These are phyloP conservation scores for Colletotrichum aenigma DNA, from an alignment of 2,329 filamentous ascomycete genomes.

Conservation along the genomic window DNA sequence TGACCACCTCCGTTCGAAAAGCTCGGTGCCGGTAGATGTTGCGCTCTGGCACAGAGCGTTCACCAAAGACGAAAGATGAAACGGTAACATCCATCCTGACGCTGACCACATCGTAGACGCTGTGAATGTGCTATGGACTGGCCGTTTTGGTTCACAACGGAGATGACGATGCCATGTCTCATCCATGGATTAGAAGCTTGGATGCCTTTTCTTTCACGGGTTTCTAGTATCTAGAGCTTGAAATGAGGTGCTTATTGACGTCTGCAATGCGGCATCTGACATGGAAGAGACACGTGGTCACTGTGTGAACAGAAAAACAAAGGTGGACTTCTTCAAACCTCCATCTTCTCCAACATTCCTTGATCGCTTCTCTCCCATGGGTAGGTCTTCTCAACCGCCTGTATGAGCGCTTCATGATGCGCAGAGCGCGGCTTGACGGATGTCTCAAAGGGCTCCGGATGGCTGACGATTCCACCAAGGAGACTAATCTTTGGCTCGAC, in stretches of 20 bases:
- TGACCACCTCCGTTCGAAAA: not conserved
- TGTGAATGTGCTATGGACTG: not conserved
- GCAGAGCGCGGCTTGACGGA: not conserved
- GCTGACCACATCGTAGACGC: not conserved
- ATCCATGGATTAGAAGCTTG: not conserved
- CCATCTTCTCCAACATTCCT: not conserved
- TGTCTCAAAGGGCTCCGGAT: not conserved
- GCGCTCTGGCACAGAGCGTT: not conserved
- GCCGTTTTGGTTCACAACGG: not conserved
- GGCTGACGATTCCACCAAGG: not conserved
- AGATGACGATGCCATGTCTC: not conserved
- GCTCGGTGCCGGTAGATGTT: not conserved
- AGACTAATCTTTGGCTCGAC: not conserved
- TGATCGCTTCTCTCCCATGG: not conserved
- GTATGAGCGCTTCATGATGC: not conserved
- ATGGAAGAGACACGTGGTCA: not conserved
- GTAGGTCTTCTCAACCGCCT: not conserved
- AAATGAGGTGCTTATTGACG: fast-evolving
- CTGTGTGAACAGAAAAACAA: fast-evolving
- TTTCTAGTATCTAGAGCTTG: not conserved
- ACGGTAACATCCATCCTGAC: not conserved
- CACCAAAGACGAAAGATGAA: not conserved
- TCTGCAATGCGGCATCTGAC: not conserved
- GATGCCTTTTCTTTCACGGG: no score
- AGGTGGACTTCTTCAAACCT: not conserved